Evolutionary conservation across 805 yeast species (phyloP), one percentile per base, ranked within the genome.

Genomic region (Millerozyma miso): DNA sequence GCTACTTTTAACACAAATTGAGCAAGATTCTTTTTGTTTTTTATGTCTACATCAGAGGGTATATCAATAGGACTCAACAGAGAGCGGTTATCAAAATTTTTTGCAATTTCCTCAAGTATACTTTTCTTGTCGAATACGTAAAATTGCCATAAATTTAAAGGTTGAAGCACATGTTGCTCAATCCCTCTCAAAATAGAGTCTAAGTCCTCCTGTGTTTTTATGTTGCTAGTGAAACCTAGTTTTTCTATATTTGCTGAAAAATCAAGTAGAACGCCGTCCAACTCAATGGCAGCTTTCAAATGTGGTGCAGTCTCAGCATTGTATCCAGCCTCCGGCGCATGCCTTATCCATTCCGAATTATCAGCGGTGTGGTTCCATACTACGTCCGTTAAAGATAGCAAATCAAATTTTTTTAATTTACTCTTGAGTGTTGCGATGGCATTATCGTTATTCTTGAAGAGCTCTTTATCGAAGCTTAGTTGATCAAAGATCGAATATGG

Each of bases 301-400:
- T 91, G 97, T 4, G 98, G 97, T 2, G 97, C 95, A 2, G 97
- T 90, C 40, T 75, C 76, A 19, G 74, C 74, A 45, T 88, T 86
- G 64, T 91, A 91, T 7, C 98, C 98, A 2, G 86, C 80, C 17
- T 90, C 97, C 0, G 98, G 97, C 52, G 87, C 89, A 2, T 82
- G 85, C 35, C 77, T 65, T 29, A 93, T 63, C 99, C 99, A 91
- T 0, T 55, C 62, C 0, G 98, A 88, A 63, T 91, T 88, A 58
- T 87, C 76, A 2, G 98, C 97, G 0, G 98, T 91, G 58, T 91
- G 99, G 60, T 91, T 91, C 74, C 89, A 82, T 1, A 91, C 98
- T 23, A 93, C 83, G 62, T 91, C 99, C 1, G 97, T 88, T 67
- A 91, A 69, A 0, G 96, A 75, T 34, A 91, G 69, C 45, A 91